A percentile compares a stretch with the other conserved stretches of the same genome.
Conservation (phyloP, 2,329 filamentous ascomycete genomes). For the Fusarium humuli region DNA sequence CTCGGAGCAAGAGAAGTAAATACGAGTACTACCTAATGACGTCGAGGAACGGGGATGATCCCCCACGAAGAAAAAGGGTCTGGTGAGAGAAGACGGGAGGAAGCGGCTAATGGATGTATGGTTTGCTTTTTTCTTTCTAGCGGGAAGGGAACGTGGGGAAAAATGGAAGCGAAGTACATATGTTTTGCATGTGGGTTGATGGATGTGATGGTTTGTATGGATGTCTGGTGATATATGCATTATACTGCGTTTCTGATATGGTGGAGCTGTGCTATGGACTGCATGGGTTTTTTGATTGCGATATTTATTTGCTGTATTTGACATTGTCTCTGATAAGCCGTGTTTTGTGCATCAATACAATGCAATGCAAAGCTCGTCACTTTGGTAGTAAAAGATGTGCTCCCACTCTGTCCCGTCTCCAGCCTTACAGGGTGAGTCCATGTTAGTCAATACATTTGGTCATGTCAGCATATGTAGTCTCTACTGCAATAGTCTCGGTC, state of each 20-base stretch:
- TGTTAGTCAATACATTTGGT: slow-evolving; percentile 31
- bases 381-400: not conserved
- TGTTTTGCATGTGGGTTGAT: slow-evolving; percentile 29
- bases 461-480: slow-evolving; percentile 11
- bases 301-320: not conserved
- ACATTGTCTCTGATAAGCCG: not conserved
- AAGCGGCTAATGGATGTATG: slow-evolving; percentile 15
- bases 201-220: not conserved
- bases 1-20: not conserved
- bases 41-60: slow-evolving; percentile 16
- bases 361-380: not conserved
- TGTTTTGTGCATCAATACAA: not conserved
- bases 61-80: slow-evolving; percentile 23
- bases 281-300: not conserved
- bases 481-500: not conserved
- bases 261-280: slow-evolving; percentile 1
- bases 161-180: not conserved
- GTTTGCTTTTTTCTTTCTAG: not conserved
- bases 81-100: slow-evolving; percentile 16
- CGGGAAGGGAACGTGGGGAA: slow-evolving; percentile 13
- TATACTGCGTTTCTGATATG: not conserved
- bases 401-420: slow-evolving; percentile 9
- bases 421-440: slow-evolving; percentile 13
- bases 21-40: slow-evolving; percentile 14
- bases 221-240: slow-evolving; percentile 11